These are phyloP conservation scores for Pseudozyma sp. DNA, from an alignment of 1,284 basidiomycete genomes.

Conservation along the genomic window DNA sequence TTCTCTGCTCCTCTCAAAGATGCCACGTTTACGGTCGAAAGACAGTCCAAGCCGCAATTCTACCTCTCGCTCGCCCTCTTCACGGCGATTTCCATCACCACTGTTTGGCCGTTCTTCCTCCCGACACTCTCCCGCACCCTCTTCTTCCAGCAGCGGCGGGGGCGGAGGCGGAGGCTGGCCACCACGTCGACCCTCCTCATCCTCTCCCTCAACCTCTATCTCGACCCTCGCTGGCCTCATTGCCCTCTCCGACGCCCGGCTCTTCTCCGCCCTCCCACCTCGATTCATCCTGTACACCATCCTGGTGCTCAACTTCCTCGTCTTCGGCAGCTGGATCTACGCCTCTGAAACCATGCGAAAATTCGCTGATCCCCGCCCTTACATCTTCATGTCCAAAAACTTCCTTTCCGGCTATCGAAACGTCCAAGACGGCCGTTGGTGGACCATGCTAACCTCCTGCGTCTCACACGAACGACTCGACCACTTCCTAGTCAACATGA, in stretches of 20 bases:
- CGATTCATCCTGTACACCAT: slow-evolving; percentile 37
- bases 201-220: background rate
- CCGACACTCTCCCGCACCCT: background rate
- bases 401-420: slow-evolving; percentile 77
- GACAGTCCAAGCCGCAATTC: slow-evolving; percentile 3
- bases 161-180: background rate
- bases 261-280: slow-evolving; percentile 13
- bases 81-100: slow-evolving; percentile 5
- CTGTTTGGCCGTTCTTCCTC: slow-evolving; percentile 15
- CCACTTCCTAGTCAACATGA: slow-evolving; percentile 82
- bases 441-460: slow-evolving; percentile 80
- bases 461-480: slow-evolving; percentile 46
- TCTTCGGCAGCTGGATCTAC: slow-evolving; percentile 54
- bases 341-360: slow-evolving; percentile 37
- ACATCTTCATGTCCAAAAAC: slow-evolving; percentile 77
- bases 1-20: slow-evolving; percentile 5
- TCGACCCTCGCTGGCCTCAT: slow-evolving; percentile 5
- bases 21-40: slow-evolving; percentile 14
- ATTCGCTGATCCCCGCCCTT: slow-evolving; percentile 73
- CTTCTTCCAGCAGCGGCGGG: background rate
- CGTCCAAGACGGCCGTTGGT: slow-evolving; percentile 79
- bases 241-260: slow-evolving; percentile 3
- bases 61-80: background rate
- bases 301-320: slow-evolving; percentile 46
- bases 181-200: background rate